Conservation (phyloP, 2,329 filamentous ascomycete genomes). For the Balansia obtecta region DNA sequence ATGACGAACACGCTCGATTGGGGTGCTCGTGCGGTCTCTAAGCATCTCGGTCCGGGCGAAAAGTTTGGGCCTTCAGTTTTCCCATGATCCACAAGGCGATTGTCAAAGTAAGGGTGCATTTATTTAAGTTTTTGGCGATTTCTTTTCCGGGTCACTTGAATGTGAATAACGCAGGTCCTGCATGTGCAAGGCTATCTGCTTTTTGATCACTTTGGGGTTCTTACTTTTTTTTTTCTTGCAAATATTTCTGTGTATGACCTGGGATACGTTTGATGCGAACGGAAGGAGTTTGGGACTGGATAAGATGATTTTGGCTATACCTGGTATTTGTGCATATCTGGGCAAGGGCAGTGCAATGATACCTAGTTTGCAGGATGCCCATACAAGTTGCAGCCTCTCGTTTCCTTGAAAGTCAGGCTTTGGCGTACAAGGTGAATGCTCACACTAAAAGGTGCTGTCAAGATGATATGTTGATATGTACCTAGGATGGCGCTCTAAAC, state of each 20-base stretch:
- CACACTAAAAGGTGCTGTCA: too few species aligned
- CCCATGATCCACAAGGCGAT: slow-evolving; percentile 2
- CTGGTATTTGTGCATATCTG: background rate
- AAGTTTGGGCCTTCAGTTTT: slow-evolving; percentile 35
- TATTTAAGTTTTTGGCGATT: background rate
- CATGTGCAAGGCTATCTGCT: background rate
- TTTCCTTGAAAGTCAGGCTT: too few species aligned
- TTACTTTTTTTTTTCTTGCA: background rate
- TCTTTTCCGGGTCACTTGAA: slow-evolving; percentile 2
- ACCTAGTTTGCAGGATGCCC: slow-evolving; percentile 7
- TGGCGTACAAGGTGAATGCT: too few species aligned
- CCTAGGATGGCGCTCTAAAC: too few species aligned
- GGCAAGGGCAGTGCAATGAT: slow-evolving; percentile 2
- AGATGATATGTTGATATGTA: too few species aligned
- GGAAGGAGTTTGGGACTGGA: slow-evolving; percentile 9
- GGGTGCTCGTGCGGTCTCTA: slow-evolving; percentile 29
- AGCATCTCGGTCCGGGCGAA: slow-evolving; percentile 27
- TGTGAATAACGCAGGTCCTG: background rate
- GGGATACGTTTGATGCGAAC: slow-evolving; percentile 1
- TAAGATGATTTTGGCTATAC: background rate
- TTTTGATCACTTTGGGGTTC: background rate
- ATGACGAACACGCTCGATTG: slow-evolving; percentile 36
- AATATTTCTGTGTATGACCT: slow-evolving; percentile 2
- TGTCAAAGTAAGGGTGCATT: background rate
- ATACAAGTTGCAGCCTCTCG: background rate